phyloP scores from a whole-genome alignment of 495 filamentous ascomycete species.

The Amphirosellinia nigrospora region DNA sequence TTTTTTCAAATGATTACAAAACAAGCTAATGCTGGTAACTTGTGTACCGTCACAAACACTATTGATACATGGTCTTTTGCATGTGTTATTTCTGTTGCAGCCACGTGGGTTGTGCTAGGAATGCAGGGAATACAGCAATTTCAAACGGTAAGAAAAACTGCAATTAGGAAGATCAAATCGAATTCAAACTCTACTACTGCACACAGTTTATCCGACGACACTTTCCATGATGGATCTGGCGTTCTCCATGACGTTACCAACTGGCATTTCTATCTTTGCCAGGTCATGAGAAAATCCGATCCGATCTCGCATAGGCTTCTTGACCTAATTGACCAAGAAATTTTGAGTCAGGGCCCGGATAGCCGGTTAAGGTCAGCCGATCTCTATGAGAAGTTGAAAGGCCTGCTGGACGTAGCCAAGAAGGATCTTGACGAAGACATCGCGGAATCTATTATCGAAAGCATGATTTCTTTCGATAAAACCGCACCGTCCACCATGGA shows the following conservation, averaged over 20 bases:
- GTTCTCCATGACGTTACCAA: neutral
- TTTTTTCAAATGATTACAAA: neutral
- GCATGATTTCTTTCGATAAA: constrained; percentile 4
- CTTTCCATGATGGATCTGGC: neutral
- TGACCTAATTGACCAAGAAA: neutral
- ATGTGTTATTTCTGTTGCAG: constrained; percentile 50
- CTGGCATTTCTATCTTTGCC: neutral
- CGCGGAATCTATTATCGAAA: neutral
- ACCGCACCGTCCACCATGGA: neutral
- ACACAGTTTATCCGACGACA: neutral
- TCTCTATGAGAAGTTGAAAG: neutral
- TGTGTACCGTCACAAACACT: constrained; percentile 35
- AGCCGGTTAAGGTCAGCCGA: neutral
- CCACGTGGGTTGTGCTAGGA: constrained; percentile 49
- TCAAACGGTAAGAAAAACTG: neutral
- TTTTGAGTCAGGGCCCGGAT: neutral
- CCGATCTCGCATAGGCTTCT: neutral
- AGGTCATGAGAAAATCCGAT: neutral
- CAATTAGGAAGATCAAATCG: neutral
- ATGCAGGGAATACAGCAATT: constrained; percentile 27
- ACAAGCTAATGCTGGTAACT: neutral
- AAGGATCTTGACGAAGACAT: neutral
- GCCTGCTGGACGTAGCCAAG: neutral
- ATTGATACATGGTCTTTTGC: constrained; percentile 53
- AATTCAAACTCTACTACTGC: neutral